Evolutionary conservation across 164 flowering plant genomes (phyloP), one percentile per base, ranked within the genome.

Genomic region (Taxillus chinensis): DNA sequence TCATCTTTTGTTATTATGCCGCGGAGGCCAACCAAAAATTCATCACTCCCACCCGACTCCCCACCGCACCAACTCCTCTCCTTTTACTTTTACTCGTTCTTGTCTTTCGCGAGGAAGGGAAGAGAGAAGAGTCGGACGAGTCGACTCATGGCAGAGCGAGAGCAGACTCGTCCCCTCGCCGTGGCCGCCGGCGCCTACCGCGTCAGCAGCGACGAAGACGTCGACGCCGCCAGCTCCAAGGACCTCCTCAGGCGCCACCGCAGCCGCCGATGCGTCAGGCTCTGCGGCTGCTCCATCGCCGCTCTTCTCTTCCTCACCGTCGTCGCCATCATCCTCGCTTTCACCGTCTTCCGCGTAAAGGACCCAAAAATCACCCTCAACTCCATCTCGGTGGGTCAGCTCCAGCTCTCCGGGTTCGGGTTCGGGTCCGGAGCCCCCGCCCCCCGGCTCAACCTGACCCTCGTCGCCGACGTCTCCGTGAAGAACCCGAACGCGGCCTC

Each of bases 291-390:
- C 57, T 4, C 71, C 60, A 55, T 67, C 5, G 81, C 79, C 3
- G 12, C 61, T 3, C 0, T 77, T 1, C 39, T 79, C 7, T 56
- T 81, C 37, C 37, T 66, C 0, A 70, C 52, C 41, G 68, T 75
- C 7, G n/a, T 60, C 7, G 8, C 68, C 27, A 5, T 78, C 2
- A 45, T 78, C 1, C 80, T 86, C n/a, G 62, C 54, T 3, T 72
- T 81, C 64, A 84, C 87, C 4, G 72, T 83, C 9, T 81, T 86
- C 50, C 72, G 60, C 6, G 60, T 79, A 3, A 73, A 68, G 17
- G 72, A 73, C 17, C 89, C 89, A 0, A 38, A 39, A 10, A 68
- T 83, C 17, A 60, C 42, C 46, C 39, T 72, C 66, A 76, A 74
- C 53, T 65, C 78, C 2, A 45, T 84, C 45, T 67, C 70, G 2